Base-by-base conservation (phyloP, 1,284 basidiomycete genomes). In the Tilletia indica region DNA sequence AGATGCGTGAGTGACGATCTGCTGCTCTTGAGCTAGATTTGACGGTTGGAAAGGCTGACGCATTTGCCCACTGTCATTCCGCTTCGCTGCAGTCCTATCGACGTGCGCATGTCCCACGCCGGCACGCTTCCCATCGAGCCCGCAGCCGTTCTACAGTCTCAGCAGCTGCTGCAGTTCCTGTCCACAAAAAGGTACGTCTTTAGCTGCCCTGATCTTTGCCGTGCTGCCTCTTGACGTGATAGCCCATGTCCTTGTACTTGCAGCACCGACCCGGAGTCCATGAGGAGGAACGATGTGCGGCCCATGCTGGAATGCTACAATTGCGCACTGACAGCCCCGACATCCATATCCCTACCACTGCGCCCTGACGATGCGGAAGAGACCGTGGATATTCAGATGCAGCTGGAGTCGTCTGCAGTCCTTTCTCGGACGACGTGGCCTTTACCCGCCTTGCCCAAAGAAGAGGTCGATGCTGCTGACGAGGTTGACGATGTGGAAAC, bases 1-100 rank as follows among this genome's bases (percentile, higher is more conserved):
- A 3, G 38, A 64, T 14, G 31, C 61, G 61, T 64, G 61, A 64
- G 61, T 64, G 58, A 63, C 4, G 58, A 19, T 8, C 8, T 45
- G 42, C 9, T 45, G 42, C 25, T 45, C 6, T 45, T 14, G 3
- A 45, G 42, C 42, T 45, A 0, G 25, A 14, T 45, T 45, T 8
- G 42, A 45, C 9, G 1, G 6, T 3, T 14, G 42, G 42, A 45
- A 45, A 45, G 42, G 42, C 42, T 45, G 42, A 45, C 14, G 42
- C 1, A 45, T 3, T 45, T 45, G 42, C 3, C 6, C 14, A 3
- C 42, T 8, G 3, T 8, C 14, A 45, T 14, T 8, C 42, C 14
- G 42, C 42, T 45, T 45, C 42, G 42, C 25, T 25, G 3, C 38
- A 64, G 61, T n/a, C 21, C 61, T 1, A 42, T 39, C 12, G 61